phyloP scores from a whole-genome alignment of 805 yeast genomes.

The Spathaspora passalidarum region DNA sequence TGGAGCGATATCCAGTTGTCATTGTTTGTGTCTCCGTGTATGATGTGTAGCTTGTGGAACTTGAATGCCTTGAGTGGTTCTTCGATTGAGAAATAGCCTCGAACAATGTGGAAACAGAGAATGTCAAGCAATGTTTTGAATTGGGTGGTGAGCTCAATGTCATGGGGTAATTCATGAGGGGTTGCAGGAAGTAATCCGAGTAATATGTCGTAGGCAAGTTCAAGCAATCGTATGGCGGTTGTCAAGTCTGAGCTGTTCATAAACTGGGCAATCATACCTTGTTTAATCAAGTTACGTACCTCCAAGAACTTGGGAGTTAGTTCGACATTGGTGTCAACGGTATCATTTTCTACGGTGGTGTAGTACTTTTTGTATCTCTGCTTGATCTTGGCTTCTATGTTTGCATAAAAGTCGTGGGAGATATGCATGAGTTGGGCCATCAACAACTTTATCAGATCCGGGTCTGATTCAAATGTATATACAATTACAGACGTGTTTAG shows the following conservation, averaged over 20 bases:
- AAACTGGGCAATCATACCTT: constrained; percentile 31
- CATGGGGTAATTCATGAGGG: constrained; percentile 18
- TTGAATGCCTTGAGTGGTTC: constrained; percentile 57
- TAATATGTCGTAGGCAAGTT: constrained; percentile 30
- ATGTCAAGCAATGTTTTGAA: constrained; percentile 55
- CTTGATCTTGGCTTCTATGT: constrained; percentile 28
- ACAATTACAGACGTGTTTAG: not conserved
- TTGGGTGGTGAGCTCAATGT: constrained; percentile 24
- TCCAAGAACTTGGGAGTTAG: constrained; percentile 37
- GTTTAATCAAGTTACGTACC: constrained; percentile 36
- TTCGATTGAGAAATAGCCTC: constrained; percentile 57
- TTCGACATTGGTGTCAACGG: constrained; percentile 24
- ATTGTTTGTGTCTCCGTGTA: constrained; percentile 33
- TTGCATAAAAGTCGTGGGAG: constrained; percentile 33
- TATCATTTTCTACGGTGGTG: constrained; percentile 12
- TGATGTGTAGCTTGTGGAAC: constrained; percentile 64
- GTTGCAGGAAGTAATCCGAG: constrained; percentile 12
- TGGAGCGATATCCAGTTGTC: constrained; percentile 61
- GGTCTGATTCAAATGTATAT: not conserved
- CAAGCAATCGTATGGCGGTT: constrained; percentile 25
- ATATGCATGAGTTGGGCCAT: not conserved
- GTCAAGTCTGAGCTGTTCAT: constrained; percentile 33
- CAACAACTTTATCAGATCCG: not conserved
- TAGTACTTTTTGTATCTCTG: constrained; percentile 37
- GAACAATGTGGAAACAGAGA: constrained; percentile 58